These are phyloP conservation scores for Exophiala viscosa DNA, from an alignment of 2,329 filamentous ascomycete species.

Conservation along the genomic window DNA sequence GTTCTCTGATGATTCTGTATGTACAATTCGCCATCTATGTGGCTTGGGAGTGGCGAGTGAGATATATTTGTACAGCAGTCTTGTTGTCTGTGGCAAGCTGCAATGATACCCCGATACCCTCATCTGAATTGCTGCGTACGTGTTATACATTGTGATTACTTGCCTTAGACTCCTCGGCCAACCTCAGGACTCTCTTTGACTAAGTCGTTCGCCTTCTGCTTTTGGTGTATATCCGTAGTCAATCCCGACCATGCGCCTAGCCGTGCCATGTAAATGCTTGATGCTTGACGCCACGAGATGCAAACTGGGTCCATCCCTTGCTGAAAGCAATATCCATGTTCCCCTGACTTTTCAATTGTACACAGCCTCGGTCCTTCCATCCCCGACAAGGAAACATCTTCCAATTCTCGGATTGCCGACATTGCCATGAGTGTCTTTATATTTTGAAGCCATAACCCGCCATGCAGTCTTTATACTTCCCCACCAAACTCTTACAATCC, in stretches of 20 bases:
- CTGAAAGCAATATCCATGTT: background rate
- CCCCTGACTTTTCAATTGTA: background rate
- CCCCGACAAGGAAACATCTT: no score
- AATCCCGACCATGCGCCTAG: background rate
- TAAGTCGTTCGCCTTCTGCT: background rate
- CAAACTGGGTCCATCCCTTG: background rate
- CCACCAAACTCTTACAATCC: conserved; percentile 78
- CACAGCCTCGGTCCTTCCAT: background rate
- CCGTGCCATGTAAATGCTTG: background rate
- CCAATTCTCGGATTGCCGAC: no score
- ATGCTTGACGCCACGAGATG: background rate
- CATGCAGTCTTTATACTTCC: conserved; percentile 90
- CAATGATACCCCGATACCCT: background rate
- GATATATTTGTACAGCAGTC: background rate
- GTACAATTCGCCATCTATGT: background rate
- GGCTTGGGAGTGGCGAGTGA: background rate
- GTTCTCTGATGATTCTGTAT: background rate
- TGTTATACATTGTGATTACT: background rate
- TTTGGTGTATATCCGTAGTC: background rate
- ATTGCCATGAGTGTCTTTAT: conserved; percentile 29
- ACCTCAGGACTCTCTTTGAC: background rate
- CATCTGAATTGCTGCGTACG: background rate
- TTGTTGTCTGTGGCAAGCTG: background rate
- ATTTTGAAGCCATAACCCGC: conserved; percentile 81
- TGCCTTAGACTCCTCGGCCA: background rate